Evolutionary conservation across 257 asterid species (phyloP).

Genomic region (Pogostemon cablin): DNA sequence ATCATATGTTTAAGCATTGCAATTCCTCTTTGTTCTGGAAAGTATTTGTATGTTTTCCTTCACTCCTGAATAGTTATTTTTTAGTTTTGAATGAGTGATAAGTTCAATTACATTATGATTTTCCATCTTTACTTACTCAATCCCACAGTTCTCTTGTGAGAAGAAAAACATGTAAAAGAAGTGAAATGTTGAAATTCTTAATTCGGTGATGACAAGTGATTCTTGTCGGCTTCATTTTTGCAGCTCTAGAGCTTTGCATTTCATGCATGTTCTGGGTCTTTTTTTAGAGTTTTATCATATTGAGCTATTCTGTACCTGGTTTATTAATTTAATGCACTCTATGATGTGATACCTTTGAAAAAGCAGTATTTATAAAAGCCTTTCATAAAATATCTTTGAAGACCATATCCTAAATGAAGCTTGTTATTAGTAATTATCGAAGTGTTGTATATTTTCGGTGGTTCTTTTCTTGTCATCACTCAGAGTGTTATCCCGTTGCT

Average conservation of each 20-base stretch:
- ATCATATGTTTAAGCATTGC: background rate
- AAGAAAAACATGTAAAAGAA: conserved; percentile 7
- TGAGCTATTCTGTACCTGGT: background rate
- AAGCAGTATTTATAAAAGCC: background rate
- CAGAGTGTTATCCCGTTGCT: background rate
- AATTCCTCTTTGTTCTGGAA: conserved; percentile 1
- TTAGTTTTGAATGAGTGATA: conserved; percentile 20
- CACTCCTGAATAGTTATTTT: background rate
- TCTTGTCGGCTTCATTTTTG: background rate
- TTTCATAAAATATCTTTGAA: background rate
- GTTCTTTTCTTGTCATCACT: background rate
- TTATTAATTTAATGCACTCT: background rate
- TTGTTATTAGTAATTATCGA: background rate
- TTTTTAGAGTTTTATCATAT: background rate
- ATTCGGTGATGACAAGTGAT: conserved; percentile 5
- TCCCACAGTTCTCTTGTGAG: conserved; percentile 8
- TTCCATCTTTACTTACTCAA: conserved; percentile 8
- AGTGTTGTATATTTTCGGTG: conserved; percentile 5
- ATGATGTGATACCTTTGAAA: background rate
- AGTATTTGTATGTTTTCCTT: background rate
- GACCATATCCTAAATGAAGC: conserved; percentile 7
- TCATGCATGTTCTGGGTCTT: background rate
- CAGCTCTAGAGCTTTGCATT: conserved; percentile 8
- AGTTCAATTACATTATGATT: conserved; percentile 15
- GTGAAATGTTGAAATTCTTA: background rate